phyloP scores from a whole-genome alignment of 768 basidiomycete genomes.

The Panellus pusillus region DNA sequence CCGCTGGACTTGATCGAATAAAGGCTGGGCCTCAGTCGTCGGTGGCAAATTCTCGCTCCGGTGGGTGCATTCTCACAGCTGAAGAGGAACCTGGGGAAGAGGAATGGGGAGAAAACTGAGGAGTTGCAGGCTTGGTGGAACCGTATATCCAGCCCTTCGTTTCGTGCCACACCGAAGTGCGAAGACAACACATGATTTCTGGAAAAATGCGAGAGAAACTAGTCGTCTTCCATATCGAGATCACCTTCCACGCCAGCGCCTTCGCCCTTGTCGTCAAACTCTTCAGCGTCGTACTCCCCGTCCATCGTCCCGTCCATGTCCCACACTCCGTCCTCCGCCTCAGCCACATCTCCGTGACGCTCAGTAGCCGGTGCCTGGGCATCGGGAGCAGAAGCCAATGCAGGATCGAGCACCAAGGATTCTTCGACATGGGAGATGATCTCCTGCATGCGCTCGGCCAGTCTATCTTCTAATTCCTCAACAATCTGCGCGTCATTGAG shows the following conservation, averaged over 20 bases:
- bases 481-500: slow-evolving; percentile 64
- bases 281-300: slow-evolving; percentile 46
- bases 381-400: neutral
- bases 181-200: neutral
- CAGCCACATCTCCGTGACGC: neutral
- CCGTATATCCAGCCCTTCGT: no score
- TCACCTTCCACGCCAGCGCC: slow-evolving; percentile 71
- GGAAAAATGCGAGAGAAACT: neutral
- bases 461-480: slow-evolving; percentile 86
- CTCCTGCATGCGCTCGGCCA: slow-evolving; percentile 67
- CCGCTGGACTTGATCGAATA: no score
- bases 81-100: no score
- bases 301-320: slow-evolving; percentile 28
- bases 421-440: slow-evolving; percentile 59
- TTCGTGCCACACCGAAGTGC: no score
- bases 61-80: no score
- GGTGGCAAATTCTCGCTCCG: no score
- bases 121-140: no score
- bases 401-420: slow-evolving; percentile 31
- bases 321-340: slow-evolving; percentile 28
- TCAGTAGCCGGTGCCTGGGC: slow-evolving; percentile 5
- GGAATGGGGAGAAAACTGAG: no score
- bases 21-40: no score
- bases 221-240: slow-evolving; percentile 54
- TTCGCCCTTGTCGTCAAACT: slow-evolving; percentile 69